Evolutionary conservation across 2,329 filamentous ascomycete genomes (phyloP).

Genomic region (Fusarium zealandicum): DNA sequence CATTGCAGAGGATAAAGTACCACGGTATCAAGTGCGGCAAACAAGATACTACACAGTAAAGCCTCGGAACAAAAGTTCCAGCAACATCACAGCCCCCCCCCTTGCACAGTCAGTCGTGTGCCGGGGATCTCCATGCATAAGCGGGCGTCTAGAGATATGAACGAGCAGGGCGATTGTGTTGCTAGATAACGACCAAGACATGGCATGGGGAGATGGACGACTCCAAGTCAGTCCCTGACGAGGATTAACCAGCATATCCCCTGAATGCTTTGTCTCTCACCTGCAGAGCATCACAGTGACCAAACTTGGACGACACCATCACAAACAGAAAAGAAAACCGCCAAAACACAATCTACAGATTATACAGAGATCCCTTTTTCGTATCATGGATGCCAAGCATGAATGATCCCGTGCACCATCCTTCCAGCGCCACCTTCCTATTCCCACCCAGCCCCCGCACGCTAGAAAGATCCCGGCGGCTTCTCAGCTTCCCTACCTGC

Average conservation of each 20-base stretch:
- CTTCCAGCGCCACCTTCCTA: slow-evolving; percentile 34
- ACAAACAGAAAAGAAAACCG: no score
- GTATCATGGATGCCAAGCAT: slow-evolving; percentile 4
- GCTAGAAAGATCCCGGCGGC: slow-evolving; percentile 19
- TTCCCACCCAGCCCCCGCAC: slow-evolving; percentile 19
- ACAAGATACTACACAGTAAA: slow-evolving; percentile 1
- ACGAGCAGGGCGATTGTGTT: no score
- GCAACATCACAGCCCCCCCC: slow-evolving; percentile 15
- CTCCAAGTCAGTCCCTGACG: no score
- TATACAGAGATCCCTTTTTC: slow-evolving; percentile 9
- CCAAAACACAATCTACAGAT: no score
- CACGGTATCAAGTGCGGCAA: not conserved
- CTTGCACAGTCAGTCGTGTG: slow-evolving; percentile 1
- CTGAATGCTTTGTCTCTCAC: no score
- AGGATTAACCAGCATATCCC: no score
- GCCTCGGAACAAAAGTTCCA: slow-evolving; percentile 25
- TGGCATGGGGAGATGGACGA: no score
- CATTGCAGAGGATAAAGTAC: not conserved
- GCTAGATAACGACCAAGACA: no score
- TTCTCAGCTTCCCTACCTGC: no score
- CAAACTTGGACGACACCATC: no score
- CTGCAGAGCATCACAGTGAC: no score
- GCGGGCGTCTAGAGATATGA: not conserved
- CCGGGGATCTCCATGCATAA: not conserved
- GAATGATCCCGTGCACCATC: slow-evolving; percentile 1